phyloP scores from a whole-genome alignment of 345 rosid species.

The Eucalyptus cloeziana region DNA sequence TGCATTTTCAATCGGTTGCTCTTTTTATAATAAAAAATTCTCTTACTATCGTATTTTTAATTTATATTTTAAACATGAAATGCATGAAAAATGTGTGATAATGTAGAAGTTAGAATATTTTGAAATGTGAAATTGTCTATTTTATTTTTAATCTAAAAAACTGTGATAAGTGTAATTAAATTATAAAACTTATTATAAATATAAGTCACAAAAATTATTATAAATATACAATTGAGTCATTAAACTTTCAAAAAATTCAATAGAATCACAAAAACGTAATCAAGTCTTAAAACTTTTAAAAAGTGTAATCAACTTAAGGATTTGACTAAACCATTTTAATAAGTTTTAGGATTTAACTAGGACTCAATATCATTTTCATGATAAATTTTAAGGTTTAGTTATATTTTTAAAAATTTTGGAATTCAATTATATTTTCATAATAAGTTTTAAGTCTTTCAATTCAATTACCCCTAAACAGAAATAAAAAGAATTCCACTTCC shows the following conservation, averaged over 20 bases:
- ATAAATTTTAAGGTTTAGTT: rapidly evolving
- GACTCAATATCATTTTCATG: rapidly evolving
- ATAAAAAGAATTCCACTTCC: not conserved
- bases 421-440: rapidly evolving
- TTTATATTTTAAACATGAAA: not conserved
- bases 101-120: not conserved
- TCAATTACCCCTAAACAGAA: rapidly evolving
- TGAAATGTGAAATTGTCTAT: not conserved
- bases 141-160: not conserved
- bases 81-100: not conserved
- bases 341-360: rapidly evolving
- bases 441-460: too few relatives aligned
- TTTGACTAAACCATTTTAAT: rapidly evolving
- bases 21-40: not conserved
- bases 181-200: rapidly evolving
- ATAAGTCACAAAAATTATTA: rapidly evolving
- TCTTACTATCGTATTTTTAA: not conserved
- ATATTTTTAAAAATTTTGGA: rapidly evolving
- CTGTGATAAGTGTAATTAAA: rapidly evolving
- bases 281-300: rapidly evolving
- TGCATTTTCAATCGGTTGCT: not conserved
- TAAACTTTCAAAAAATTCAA: too few relatives aligned
- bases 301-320: rapidly evolving
- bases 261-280: rapidly evolving
- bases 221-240: rapidly evolving